phyloP scores from a whole-genome alignment of 1,139 yeast species.

The Sporopachydermia cereana region DNA sequence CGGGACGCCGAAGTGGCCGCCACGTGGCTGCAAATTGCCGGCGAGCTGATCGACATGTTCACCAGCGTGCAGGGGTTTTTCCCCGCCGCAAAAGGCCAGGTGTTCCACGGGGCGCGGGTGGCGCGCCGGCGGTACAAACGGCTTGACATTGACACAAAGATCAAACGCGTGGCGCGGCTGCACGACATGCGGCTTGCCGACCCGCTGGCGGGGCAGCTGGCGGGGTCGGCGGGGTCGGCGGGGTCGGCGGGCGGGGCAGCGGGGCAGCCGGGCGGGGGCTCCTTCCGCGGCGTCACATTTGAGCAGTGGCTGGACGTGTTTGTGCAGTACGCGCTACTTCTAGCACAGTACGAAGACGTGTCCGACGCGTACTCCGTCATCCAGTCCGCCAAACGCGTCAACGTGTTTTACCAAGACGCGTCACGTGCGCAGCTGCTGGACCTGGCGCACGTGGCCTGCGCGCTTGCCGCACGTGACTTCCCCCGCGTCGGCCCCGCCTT shows the following conservation, averaged over 20 bases:
- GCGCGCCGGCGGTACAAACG: conserved; percentile 48
- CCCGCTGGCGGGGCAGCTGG: conserved; percentile 25
- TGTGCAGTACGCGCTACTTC: conserved; percentile 60
- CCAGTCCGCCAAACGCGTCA: conserved; percentile 64
- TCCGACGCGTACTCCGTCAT: conserved; percentile 62
- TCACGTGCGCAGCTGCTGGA: conserved; percentile 33
- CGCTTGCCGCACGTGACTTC: conserved; percentile 43
- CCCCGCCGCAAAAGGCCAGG: conserved; percentile 59
- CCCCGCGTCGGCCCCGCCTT: conserved; percentile 41
- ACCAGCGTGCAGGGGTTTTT: conserved; percentile 67
- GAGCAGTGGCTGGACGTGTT: conserved; percentile 80
- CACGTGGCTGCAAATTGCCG: conserved; percentile 78
- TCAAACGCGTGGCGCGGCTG: conserved; percentile 53
- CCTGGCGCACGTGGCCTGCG: conserved; percentile 55
- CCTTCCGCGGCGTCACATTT: conserved; percentile 63
- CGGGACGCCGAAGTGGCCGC: conserved; percentile 51
- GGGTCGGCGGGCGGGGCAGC: conserved; percentile 29
- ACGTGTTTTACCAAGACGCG: conserved; percentile 59
- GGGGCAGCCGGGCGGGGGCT: conserved; percentile 28
- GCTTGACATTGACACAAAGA: conserved; percentile 58
- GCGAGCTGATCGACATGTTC: conserved; percentile 74
- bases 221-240: conserved; percentile 26
- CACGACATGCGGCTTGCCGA: conserved; percentile 47
- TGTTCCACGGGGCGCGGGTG: conserved; percentile 52
- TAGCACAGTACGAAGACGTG: conserved; percentile 50